Evolutionary conservation across 2,329 filamentous ascomycete species (phyloP), one percentile per base, ranked within the genome.

Genomic region (Chaetomium olivaceum): DNA sequence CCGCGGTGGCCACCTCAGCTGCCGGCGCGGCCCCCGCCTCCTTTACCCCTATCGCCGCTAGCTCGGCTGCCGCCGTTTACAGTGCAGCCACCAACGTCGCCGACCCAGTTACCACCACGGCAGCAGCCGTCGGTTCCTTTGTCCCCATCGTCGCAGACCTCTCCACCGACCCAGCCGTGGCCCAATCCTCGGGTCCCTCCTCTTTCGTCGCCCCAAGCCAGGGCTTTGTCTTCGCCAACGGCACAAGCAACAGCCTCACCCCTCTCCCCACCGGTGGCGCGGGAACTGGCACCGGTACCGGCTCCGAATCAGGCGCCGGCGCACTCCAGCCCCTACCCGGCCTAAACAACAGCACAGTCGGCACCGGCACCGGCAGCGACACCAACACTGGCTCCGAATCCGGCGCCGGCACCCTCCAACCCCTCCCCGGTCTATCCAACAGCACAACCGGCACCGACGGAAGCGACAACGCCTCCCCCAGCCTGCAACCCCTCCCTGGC

Each of bases 171-270:
- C 4, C 21, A 25, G 19, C 31, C 14, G 21, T 19, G 8, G n/a
- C 36, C 29, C 14, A 29, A 14, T 21, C n/a, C 48, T 23, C 59
- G 25, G 36, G 27, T n/a, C 56, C 50, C 19, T 23, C 51, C 25
- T 46, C 62, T 25, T 52, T 55, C 33, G 43, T 48, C 39, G 14
- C 25, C 9, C 59, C 66, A 14, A 23, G 54, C 25, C 39, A 63
- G 21, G 52, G 61, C 57, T 61, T 63, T 46, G 36, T 58, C 43
- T 66, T 66, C 61, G 6, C 52, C 58, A 64, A 64, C 58, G 39
- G n/a, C 58, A 64, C 60, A 21, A 43, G 27, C 8, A 27, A n/a
- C 31, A 36, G 56, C 51, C 43, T 52, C 21, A 19, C 14, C 31
- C 39, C 52, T 4, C 43, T 46, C 36, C 58, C 63, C n/a, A 50